Evolutionary conservation across 192 early-diverging fungal species (phyloP).

Genomic region (Obelidium mucronatum): DNA sequence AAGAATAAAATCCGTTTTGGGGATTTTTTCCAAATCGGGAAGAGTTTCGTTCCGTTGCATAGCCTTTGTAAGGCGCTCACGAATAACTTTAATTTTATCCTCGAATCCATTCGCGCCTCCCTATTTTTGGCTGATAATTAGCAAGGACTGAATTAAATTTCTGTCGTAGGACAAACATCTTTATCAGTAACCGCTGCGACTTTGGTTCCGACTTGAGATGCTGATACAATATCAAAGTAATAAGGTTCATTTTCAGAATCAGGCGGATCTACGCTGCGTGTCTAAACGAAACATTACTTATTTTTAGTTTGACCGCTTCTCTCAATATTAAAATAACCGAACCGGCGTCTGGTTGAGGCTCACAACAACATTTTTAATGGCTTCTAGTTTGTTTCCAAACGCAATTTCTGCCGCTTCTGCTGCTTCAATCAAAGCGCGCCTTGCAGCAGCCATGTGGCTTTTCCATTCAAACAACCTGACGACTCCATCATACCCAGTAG

Average conservation of each 20-base stretch:
- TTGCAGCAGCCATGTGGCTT: constrained; percentile 40
- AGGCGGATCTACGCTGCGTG: background rate
- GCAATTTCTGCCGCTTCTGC: constrained; percentile 37
- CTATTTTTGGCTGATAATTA: background rate
- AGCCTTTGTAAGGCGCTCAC: constrained; percentile 45
- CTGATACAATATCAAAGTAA: background rate
- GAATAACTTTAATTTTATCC: constrained; percentile 39
- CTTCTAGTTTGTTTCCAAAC: constrained; percentile 13
- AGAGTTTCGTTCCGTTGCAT: constrained; percentile 56
- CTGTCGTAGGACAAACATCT: background rate
- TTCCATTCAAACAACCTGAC: constrained; percentile 59
- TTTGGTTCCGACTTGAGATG: background rate
- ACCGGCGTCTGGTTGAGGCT: constrained; percentile 12
- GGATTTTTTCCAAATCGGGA: constrained; percentile 52
- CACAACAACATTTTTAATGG: constrained; percentile 6
- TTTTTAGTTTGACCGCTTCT: no score
- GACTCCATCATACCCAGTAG: constrained; percentile 52
- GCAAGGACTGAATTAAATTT: no score
- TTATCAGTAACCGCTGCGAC: background rate
- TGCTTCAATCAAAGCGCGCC: constrained; percentile 53
- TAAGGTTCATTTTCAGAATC: background rate
- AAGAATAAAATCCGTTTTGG: constrained; percentile 58
- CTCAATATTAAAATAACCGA: no score
- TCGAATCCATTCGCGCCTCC: constrained; percentile 10
- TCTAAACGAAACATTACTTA: no score